Evolutionary conservation across 2,329 filamentous ascomycete genomes (phyloP).

Genomic region (Penicillium palitans): DNA sequence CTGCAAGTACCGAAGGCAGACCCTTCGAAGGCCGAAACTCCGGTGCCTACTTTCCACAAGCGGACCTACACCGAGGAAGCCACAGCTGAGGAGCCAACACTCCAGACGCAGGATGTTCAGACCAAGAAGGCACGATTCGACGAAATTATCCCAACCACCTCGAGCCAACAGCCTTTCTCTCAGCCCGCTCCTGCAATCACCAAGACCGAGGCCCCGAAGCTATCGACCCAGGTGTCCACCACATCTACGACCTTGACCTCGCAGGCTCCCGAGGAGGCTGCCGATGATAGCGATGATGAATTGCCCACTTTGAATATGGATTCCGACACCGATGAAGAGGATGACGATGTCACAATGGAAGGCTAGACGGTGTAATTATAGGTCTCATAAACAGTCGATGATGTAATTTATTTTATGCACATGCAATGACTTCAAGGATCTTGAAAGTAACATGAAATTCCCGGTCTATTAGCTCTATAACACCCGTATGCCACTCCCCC

Average conservation of each 20-base stretch:
- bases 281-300: slow-evolving; percentile 50
- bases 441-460: neutral
- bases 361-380: slow-evolving; percentile 17
- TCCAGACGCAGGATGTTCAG: slow-evolving; percentile 20
- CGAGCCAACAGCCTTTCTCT: slow-evolving; percentile 7
- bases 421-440: neutral
- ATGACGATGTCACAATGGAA: slow-evolving; percentile 36
- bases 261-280: slow-evolving; percentile 23
- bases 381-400: neutral
- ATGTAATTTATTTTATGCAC: neutral
- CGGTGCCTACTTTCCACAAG: slow-evolving; percentile 26
- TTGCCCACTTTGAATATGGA: slow-evolving; percentile 52
- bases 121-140: slow-evolving; percentile 37
- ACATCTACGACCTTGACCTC: slow-evolving; percentile 10
- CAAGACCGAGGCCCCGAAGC: slow-evolving; percentile 14
- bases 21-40: slow-evolving; percentile 8
- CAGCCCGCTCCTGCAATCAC: slow-evolving; percentile 10
- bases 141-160: slow-evolving; percentile 10
- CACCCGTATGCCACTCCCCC: slow-evolving; percentile 53
- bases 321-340: slow-evolving; percentile 49
- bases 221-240: slow-evolving; percentile 8
- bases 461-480: slow-evolving; percentile 19
- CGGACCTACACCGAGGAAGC: slow-evolving; percentile 32
- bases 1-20: slow-evolving; percentile 17
- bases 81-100: slow-evolving; percentile 6